These are phyloP conservation scores for Scleroderma bovista DNA, from an alignment of 768 basidiomycete genomes.

Conservation along the genomic window DNA sequence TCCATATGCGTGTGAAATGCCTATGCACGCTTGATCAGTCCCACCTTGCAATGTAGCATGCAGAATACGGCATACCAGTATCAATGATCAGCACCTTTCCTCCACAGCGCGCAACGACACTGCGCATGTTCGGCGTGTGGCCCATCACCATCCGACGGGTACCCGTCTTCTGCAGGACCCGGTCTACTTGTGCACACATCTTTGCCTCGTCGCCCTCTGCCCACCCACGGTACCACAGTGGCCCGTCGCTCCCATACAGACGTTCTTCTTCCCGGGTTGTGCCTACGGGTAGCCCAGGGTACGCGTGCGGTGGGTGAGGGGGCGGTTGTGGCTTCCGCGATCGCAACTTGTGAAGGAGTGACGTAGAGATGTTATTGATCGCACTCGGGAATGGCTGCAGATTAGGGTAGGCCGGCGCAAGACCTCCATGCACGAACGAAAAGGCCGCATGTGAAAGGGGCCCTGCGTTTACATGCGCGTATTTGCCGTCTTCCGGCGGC, in stretches of 20 bases:
- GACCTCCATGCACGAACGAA: conserved; percentile 92
- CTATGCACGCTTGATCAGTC: conserved; percentile 32
- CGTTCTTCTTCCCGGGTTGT: conserved; percentile 62
- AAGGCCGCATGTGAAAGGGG: conserved; percentile 74
- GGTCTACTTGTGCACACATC: conserved; percentile 67
- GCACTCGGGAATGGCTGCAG: conserved; percentile 77
- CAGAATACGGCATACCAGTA: conserved; percentile 52
- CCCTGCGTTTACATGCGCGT: conserved; percentile 29
- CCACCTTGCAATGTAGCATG: neutral
- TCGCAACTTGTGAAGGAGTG: conserved; percentile 69
- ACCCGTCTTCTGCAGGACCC: conserved; percentile 67
- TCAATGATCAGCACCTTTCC: conserved; percentile 97
- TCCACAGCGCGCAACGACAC: conserved; percentile 79
- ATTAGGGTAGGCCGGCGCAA: conserved; percentile 69
- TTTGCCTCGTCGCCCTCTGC: conserved; percentile 67
- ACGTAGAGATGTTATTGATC: conserved; percentile 72
- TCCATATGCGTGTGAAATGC: conserved; percentile 96
- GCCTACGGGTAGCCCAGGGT: conserved; percentile 62
- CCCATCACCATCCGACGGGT: conserved; percentile 93
- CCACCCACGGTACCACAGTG: conserved; percentile 95
- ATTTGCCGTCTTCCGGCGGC: conserved; percentile 27
- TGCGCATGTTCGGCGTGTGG: conserved; percentile 89
- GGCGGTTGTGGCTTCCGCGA: conserved; percentile 54
- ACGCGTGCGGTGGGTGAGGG: conserved; percentile 78
- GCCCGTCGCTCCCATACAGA: conserved; percentile 74